Conservation (phyloP, 1,284 basidiomycete species). For the Fomitiporia mediterranea region DNA sequence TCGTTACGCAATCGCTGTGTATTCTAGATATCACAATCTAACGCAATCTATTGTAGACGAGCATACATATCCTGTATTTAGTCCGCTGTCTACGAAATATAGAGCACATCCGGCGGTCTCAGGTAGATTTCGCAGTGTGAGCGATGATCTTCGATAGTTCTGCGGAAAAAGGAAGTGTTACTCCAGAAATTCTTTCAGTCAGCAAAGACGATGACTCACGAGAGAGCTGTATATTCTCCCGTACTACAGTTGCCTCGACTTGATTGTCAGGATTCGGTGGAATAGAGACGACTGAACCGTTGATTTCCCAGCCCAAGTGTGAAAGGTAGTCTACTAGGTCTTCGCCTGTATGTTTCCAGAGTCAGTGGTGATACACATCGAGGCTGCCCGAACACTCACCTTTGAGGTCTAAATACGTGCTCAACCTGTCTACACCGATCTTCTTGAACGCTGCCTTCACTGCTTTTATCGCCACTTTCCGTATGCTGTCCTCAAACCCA, state of each 20-base stretch:
- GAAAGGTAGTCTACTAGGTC: constrained; percentile 64
- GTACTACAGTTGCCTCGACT: constrained; percentile 90
- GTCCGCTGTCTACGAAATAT: background rate
- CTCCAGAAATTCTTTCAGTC: constrained; percentile 9
- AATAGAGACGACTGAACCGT: constrained; percentile 60
- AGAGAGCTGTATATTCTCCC: constrained; percentile 84
- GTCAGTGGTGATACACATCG: constrained; percentile 21
- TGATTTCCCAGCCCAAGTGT: constrained; percentile 72
- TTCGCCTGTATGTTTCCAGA: constrained; percentile 36
- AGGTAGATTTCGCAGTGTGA: constrained; percentile 50
- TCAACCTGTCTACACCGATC: constrained; percentile 65
- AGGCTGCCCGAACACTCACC: constrained; percentile 43
- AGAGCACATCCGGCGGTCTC: constrained; percentile 16
- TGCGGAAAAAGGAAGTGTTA: constrained; percentile 30
- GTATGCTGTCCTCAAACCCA: constrained; percentile 78
- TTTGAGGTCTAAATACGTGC: constrained; percentile 68
- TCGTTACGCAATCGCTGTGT: background rate
- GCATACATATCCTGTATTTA: background rate
- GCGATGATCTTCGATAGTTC: constrained; percentile 83
- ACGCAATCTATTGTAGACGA: background rate
- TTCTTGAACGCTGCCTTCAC: constrained; percentile 77
- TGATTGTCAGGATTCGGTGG: constrained; percentile 93
- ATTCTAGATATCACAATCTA: background rate
- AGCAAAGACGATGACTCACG: constrained; percentile 53
- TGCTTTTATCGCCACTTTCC: constrained; percentile 71